Base-by-base conservation (phyloP, 768 basidiomycete species). In the Boletus insuetus region DNA sequence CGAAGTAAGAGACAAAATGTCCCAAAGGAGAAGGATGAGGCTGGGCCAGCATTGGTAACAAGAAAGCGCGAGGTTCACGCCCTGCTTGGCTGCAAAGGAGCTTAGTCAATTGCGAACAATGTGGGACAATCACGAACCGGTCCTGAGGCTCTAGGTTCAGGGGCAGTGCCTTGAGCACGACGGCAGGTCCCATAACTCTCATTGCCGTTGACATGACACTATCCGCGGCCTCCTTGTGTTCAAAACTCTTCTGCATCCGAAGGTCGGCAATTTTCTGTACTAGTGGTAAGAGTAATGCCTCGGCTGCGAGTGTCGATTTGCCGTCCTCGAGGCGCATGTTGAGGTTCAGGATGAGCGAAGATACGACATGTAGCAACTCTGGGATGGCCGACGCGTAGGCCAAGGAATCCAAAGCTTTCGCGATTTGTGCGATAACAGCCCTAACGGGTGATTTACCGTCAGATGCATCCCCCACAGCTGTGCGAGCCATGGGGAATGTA, bases 1-100 rank as follows among this genome's bases (percentile, higher is more conserved):
- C 89, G 62, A 98, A 98, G 70, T 91, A 91, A 3, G 83, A 81
- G 34, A 91, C 79, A 65, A 98, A 99, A 74, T 96, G 95, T 1
- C 75, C 73, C 45, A 98, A 76, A 1, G 86, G 87, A 3, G 95
- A 89, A 2, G 87, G 79, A 68, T 98, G 89, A 4, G 87, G 82
- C 31, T 91, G 83, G 13, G 86, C 72, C 48, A 99, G 82, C 51
- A 98, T 79, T 3, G 97, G 94, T 7, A 99, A 80, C 40, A 99
- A 79, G 76, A 89, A 97, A 13, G 95, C 97, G 48, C 91, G 86
- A 13, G 95, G 94, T 61, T 93, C 91, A 35, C 77, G 78, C 45
- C 86, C 85, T n/a, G 83, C 77, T 73, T 82, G 75, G 16, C 90
- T 92, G 59, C 22, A 57, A 54, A 52, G 41, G n/a, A 42, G 38